Evolutionary conservation across 495 filamentous ascomycete genomes (phyloP), one percentile per base, ranked within the genome.

Genomic region (Neurospora discreta): DNA sequence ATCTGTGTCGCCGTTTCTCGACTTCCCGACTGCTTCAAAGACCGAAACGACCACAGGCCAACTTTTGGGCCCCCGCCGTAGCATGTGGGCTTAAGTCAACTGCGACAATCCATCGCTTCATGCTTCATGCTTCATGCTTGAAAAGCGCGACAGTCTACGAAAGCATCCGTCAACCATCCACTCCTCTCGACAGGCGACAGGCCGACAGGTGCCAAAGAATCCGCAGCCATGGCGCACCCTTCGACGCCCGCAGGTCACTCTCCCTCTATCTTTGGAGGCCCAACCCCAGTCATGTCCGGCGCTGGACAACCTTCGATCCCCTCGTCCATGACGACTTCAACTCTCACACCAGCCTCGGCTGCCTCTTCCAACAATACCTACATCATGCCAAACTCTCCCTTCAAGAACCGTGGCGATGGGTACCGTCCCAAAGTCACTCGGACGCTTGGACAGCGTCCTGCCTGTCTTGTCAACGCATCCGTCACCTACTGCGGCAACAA

Each of bases 401-500:
- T 89, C 73, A 89, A 87, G 81, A 87, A 86, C 68, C 85, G 88
- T 69, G 79, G 83, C 33, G 91, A 94, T 75, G 86, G 87, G 73
- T 95, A 96, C 80, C 90, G 89, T 44, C 94, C 94, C 11, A 90
- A 88, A 77, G 89, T 97, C 20, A 92, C 89, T 33, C 90, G 90
- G 75, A 91, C 91, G 7, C 85, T 93, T 69, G 95, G 95, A 46
- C 92, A 95, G 80, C 85, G 93, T 69, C 94, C 97, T 10, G 93
- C 96, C 68, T 98, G 95, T 77, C 87, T 99, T 46, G 95, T 98
- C 70, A 98, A 98, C 85, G 95, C 95, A 70, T 98, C 96, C 16
- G 94, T 98, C 69, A 98, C 95, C 20, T 97, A 97, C 81, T 97
- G 94, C 77, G 93, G 93, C 65, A 92, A 97, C 80, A 94, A 97